Conservation (phyloP, 805 yeast species). For the Yarrowia divulgata region DNA sequence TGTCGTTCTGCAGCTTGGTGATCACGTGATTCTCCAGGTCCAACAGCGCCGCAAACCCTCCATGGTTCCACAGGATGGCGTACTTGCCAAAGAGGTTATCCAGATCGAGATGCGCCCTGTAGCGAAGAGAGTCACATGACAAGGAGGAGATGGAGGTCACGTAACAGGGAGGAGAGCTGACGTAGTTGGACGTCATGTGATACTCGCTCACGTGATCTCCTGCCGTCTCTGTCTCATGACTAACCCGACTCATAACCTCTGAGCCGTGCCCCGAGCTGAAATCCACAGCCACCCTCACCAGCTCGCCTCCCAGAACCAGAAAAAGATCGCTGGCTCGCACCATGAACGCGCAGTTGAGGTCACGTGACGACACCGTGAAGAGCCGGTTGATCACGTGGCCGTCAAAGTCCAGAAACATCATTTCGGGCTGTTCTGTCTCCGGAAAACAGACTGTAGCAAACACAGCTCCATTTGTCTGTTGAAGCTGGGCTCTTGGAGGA, state of each 20-base stretch:
- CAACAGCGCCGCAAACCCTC: constrained; percentile 9
- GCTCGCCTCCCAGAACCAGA: constrained; percentile 5
- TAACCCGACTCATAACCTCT: constrained; percentile 5
- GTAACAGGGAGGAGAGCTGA: background rate
- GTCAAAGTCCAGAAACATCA: constrained; percentile 8
- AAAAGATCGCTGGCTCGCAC: background rate
- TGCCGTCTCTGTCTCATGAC: background rate
- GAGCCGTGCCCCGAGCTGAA: background rate
- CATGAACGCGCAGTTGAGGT: constrained; percentile 20
- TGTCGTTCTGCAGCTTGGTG: constrained; percentile 28
- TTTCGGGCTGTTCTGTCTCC: background rate
- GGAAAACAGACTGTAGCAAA: constrained; percentile 17
- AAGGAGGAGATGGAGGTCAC: background rate
- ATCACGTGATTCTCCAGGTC: constrained; percentile 23
- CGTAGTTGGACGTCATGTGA: constrained; percentile 4
- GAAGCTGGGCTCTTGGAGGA: constrained; percentile 22
- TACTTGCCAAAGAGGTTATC: constrained; percentile 27
- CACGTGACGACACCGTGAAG: constrained; percentile 21
- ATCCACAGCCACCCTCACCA: constrained; percentile 3
- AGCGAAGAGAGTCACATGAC: background rate
- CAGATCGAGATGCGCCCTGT: constrained; percentile 19
- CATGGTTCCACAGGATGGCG: constrained; percentile 21
- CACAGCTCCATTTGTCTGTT: constrained; percentile 10
- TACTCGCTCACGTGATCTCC: background rate
- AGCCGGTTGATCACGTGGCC: background rate